Evolutionary conservation across 176 grass and related monocot genomes (phyloP).

Genomic region (Oryza rufipogon): DNA sequence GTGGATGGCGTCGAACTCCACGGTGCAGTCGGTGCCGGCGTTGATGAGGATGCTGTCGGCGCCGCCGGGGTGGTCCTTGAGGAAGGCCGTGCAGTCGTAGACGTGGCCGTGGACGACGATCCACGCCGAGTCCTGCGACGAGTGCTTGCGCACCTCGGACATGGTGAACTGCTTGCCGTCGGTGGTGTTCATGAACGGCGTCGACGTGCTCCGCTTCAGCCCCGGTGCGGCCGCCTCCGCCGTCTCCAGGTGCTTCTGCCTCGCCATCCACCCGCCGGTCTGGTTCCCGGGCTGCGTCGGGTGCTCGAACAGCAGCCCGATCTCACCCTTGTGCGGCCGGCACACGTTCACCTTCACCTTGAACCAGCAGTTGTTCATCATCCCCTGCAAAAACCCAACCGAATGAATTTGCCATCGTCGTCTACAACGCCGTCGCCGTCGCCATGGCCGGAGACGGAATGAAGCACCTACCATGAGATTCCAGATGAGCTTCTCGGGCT

Average conservation of each 20-base stretch:
- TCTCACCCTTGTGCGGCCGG: conserved; percentile 73
- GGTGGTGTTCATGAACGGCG: conserved; percentile 63
- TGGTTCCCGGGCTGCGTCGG: conserved; percentile 85
- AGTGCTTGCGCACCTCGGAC: conserved; percentile 83
- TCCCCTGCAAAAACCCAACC: conserved; percentile 51
- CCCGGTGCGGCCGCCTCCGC: conserved; percentile 57
- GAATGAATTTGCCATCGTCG: not conserved
- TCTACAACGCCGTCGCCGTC: not conserved
- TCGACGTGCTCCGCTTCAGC: conserved; percentile 78
- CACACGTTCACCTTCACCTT: conserved; percentile 89
- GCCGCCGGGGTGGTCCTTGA: conserved; percentile 90
- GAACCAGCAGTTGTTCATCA: conserved; percentile 99
- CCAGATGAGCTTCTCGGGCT: conserved; percentile 91
- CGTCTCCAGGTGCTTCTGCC: conserved; percentile 85
- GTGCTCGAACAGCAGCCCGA: conserved; percentile 89
- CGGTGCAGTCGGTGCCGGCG: conserved; percentile 87
- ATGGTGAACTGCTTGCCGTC: conserved; percentile 59
- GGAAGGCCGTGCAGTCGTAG: conserved; percentile 86
- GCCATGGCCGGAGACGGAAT: not conserved
- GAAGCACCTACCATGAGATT: conserved; percentile 73
- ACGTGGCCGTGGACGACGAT: conserved; percentile 89
- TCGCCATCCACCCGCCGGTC: conserved; percentile 84
- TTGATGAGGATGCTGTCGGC: conserved; percentile 98
- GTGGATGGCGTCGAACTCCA: conserved; percentile 98
- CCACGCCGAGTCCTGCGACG: conserved; percentile 71